Conservation (phyloP, 257 asterid genomes). For the Gentiana dahurica region DNA sequence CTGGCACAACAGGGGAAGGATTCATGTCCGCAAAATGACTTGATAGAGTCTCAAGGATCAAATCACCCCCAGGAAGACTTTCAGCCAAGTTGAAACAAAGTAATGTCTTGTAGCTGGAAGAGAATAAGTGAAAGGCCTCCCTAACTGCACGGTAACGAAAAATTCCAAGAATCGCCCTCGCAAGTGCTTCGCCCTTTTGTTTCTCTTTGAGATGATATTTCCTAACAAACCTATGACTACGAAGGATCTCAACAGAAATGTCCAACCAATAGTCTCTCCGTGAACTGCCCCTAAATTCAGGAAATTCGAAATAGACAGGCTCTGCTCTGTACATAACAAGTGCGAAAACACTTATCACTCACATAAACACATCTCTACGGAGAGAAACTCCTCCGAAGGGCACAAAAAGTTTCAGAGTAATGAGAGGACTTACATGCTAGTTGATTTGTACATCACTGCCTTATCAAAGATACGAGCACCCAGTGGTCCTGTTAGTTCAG, state of each 20-base stretch:
- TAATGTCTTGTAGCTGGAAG: constrained; percentile 60
- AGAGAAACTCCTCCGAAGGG: neutral
- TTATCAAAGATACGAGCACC: constrained; percentile 93
- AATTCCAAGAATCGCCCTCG: constrained; percentile 76
- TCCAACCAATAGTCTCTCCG: constrained; percentile 93
- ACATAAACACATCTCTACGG: neutral
- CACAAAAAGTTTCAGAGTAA: constrained; percentile 11
- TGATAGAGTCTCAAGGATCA: constrained; percentile 56
- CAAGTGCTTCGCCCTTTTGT: constrained; percentile 65
- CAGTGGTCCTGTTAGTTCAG: constrained; percentile 92
- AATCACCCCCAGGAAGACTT: constrained; percentile 89
- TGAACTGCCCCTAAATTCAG: constrained; percentile 84
- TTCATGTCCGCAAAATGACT: constrained; percentile 39
- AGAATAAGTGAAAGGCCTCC: constrained; percentile 57
- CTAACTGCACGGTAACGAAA: constrained; percentile 69
- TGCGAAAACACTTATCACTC: constrained; percentile 23
- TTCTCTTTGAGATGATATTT: constrained; percentile 48
- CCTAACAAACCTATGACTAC: constrained; percentile 58
- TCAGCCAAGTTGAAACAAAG: constrained; percentile 93
- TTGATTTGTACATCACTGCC: constrained; percentile 92
- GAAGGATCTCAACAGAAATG: constrained; percentile 68
- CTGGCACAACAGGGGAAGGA: constrained; percentile 23
- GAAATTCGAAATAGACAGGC: constrained; percentile 87
- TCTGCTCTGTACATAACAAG: constrained; percentile 48
- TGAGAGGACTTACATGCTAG: constrained; percentile 53